These are phyloP conservation scores for Fomitopsis betulina DNA, from an alignment of 1,284 basidiomycete genomes.

Conservation along the genomic window DNA sequence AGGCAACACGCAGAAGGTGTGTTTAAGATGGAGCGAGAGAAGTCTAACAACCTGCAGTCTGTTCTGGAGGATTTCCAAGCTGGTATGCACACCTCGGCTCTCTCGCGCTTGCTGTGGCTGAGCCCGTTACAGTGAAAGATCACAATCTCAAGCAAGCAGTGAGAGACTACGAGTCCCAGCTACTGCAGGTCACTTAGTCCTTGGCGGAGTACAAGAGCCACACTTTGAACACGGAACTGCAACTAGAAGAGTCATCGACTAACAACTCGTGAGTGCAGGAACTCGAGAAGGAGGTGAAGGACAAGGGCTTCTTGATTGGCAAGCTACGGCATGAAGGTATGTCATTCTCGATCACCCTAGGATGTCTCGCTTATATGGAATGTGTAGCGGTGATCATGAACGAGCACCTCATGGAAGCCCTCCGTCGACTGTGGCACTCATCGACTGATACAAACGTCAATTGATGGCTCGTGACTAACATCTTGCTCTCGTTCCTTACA, in stretches of 20 bases:
- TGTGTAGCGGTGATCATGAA: slow-evolving; percentile 87
- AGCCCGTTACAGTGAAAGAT: slow-evolving; percentile 55
- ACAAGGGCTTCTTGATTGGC: slow-evolving; percentile 88
- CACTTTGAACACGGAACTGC: slow-evolving; percentile 80
- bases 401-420: slow-evolving; percentile 95
- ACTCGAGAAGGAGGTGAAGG: slow-evolving; percentile 88
- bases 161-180: slow-evolving; percentile 76
- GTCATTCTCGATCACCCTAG: neutral
- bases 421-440: slow-evolving; percentile 86
- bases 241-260: slow-evolving; percentile 70
- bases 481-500: slow-evolving; percentile 87
- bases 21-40: slow-evolving; percentile 69
- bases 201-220: slow-evolving; percentile 85
- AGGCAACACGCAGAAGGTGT: slow-evolving; percentile 50
- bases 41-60: slow-evolving; percentile 81
- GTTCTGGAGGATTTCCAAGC: slow-evolving; percentile 95
- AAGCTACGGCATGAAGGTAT: slow-evolving; percentile 93
- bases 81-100: slow-evolving; percentile 44
- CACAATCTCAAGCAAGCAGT: slow-evolving; percentile 77
- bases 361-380: too few relatives aligned
- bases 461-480: slow-evolving; percentile 90
- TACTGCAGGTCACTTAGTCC: slow-evolving; percentile 66
- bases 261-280: slow-evolving; percentile 63
- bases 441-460: slow-evolving; percentile 90
- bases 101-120: slow-evolving; percentile 10